phyloP scores from a whole-genome alignment of 1,284 basidiomycete species.

The Bondarzewia mesenterica region DNA sequence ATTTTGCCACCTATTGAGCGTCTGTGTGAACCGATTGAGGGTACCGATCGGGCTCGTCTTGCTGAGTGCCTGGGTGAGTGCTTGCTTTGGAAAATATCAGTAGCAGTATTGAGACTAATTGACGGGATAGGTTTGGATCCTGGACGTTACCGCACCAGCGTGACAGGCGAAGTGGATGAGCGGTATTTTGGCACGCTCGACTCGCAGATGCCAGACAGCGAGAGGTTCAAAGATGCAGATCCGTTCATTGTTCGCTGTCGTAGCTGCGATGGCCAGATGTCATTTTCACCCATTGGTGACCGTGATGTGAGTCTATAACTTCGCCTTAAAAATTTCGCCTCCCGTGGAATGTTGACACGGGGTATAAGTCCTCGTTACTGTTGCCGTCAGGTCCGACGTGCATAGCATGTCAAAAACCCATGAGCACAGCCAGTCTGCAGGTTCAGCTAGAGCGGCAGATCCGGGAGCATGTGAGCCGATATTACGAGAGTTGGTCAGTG shows the following conservation, averaged over 20 bases:
- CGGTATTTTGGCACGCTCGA: constrained; percentile 78
- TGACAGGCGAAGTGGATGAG: constrained; percentile 45
- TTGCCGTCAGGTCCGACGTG: constrained; percentile 43
- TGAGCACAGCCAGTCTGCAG: constrained; percentile 59
- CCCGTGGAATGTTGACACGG: background rate
- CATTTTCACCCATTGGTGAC: constrained; percentile 62
- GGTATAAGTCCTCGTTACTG: constrained; percentile 38
- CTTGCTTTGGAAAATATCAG: background rate
- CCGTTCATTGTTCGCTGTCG: constrained; percentile 72
- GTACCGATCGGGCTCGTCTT: constrained; percentile 84
- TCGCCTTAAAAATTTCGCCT: background rate
- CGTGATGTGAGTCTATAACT: constrained; percentile 40
- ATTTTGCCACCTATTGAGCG: constrained; percentile 93
- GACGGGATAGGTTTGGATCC: constrained; percentile 73
- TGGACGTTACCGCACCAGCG: constrained; percentile 52
- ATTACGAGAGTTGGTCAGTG: constrained; percentile 85
- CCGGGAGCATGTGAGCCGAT: constrained; percentile 66
- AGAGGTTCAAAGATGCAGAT: constrained; percentile 74
- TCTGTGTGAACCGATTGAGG: constrained; percentile 93
- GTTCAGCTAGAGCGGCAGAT: constrained; percentile 86
- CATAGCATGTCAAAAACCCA: constrained; percentile 49
- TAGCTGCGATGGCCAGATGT: constrained; percentile 53
- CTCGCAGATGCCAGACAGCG: constrained; percentile 83
- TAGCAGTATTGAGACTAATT: background rate
- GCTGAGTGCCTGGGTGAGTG: constrained; percentile 87